Evolutionary conservation across 78 protist species (phyloP), one percentile per base, ranked within the genome.

Genomic region (Bodo saltans): DNA sequence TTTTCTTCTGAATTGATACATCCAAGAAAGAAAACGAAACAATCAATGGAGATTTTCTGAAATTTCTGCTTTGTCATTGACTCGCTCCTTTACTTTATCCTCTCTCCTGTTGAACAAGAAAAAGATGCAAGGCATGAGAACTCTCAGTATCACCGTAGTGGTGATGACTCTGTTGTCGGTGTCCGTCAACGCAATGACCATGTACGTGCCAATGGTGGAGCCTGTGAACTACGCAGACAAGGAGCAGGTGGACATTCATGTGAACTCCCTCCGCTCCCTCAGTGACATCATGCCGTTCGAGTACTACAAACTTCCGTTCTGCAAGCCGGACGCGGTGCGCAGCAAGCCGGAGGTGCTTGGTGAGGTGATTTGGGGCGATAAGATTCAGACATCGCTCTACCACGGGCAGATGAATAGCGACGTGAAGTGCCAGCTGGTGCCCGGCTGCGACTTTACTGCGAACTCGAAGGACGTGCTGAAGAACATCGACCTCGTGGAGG

Each of bases 331-430:
- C 41, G 21, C 27, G 29, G 32, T 11, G 40, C 11, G 30, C 23
- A n/a, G n/a, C n/a, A n/a, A n/a, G n/a, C 12, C n/a, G 23, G 75
- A 72, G 75, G 23, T 23, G 75, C 39, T 72, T 12, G 75, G 75
- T 72, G 34, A 72, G 75, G 39, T 72, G 37, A 38, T 72, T 38
- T 72, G 75, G 75, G 75, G 75, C 53, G 75, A 72, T 23, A 34
- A 37, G 23, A 72, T 72, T 23, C n/a, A 38, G 53, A 17, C 75
- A 23, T 72, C 75, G 23, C 12, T 72, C n/a, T 72, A 72, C 23
- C 21, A 23, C 37, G 37, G 17, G 75, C n/a, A 72, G 23, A 72
- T 72, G 75, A 34, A 38, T 26, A 23, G 12, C n/a, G n/a, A 12
- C 39, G 75, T 72, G n/a, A 23, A 17, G 12, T 72, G 75, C 75